These are phyloP conservation scores for Mycena venus DNA, from an alignment of 768 basidiomycete species.

Conservation along the genomic window DNA sequence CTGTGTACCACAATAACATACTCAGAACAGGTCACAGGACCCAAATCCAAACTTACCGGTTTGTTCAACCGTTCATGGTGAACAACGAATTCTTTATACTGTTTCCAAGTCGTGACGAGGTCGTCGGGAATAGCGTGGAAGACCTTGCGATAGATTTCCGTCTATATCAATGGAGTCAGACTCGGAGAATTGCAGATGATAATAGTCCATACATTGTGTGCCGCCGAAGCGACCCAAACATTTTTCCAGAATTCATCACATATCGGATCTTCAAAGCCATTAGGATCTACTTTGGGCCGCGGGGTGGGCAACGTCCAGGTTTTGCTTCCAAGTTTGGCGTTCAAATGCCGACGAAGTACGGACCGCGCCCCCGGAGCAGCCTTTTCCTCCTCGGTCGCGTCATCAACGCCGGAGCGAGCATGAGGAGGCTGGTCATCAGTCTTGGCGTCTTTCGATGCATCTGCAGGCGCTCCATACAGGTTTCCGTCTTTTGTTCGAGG, in stretches of 20 bases:
- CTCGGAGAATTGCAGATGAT: conserved; percentile 14
- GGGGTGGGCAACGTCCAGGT: conserved; percentile 74
- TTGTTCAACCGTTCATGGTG: conserved; percentile 83
- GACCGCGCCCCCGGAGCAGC: conserved; percentile 62
- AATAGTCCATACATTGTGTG: conserved; percentile 80
- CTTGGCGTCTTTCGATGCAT: conserved; percentile 57
- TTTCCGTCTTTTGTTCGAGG: conserved; percentile 57
- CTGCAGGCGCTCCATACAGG: conserved; percentile 68
- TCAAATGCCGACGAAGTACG: conserved; percentile 66
- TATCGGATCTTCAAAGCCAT: conserved; percentile 92
- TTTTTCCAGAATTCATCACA: conserved; percentile 90
- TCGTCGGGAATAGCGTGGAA: conserved; percentile 97
- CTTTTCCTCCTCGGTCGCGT: conserved; percentile 63
- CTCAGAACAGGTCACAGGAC: conserved; percentile 25
- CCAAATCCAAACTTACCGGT: conserved; percentile 60
- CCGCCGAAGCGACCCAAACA: conserved; percentile 89
- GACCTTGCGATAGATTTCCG: conserved; percentile 95
- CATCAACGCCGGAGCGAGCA: conserved; percentile 57
- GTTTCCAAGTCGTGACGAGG: conserved; percentile 93
- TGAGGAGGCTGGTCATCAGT: conserved; percentile 63
- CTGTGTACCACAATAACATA: conserved; percentile 46
- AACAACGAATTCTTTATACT: conserved; percentile 86
- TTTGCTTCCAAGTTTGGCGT: conserved; percentile 64
- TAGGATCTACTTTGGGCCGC: conserved; percentile 79
- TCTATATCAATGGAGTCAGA: conserved; percentile 61